Evolutionary conservation across 1,284 basidiomycete species (phyloP).

Genomic region (Schizopora paradoxa): DNA sequence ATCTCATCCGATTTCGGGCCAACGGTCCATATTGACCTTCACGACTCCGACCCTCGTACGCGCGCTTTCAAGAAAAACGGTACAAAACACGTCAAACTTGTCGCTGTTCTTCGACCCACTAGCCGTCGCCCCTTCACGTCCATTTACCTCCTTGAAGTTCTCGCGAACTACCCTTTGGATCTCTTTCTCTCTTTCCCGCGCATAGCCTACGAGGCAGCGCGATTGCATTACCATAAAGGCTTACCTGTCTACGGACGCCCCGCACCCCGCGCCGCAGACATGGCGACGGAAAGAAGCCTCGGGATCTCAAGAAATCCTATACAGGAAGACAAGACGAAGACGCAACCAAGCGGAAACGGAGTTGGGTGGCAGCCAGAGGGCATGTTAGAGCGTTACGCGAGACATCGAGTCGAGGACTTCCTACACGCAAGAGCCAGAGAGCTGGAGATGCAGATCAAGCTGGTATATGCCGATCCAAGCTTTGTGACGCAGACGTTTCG

Average conservation of each 20-base stretch:
- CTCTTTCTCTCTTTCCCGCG: conserved; percentile 57
- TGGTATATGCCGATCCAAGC: conserved; percentile 31
- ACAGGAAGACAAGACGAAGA: conserved; percentile 13
- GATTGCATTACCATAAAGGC: conserved; percentile 59
- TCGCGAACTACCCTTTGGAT: conserved; percentile 47
- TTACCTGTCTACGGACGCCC: conserved; percentile 63
- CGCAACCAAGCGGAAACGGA: conserved; percentile 25
- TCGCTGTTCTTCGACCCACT: conserved; percentile 39
- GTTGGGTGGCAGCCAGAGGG: conserved; percentile 44
- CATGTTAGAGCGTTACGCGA: conserved; percentile 37
- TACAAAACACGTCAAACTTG: conserved; percentile 47
- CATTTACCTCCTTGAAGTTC: conserved; percentile 35
- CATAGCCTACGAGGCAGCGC: conserved; percentile 63
- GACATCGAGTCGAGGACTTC: conserved; percentile 31
- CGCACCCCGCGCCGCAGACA: conserved; percentile 43
- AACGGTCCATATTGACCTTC: conserved; percentile 42
- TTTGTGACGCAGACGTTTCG: conserved; percentile 6
- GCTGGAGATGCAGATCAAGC: conserved; percentile 30
- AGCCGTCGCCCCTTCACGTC: conserved; percentile 39
- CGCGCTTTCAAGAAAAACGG: too few relatives aligned
- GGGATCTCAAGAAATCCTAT: conserved; percentile 21
- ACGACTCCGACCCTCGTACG: conserved; percentile 27
- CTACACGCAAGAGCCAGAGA: conserved; percentile 32
- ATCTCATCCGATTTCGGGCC: conserved; percentile 32
- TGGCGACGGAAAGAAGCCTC: conserved; percentile 19